Evolutionary conservation across 106 monocot genomes (phyloP).

Genomic region (Dendrobium officinale): DNA sequence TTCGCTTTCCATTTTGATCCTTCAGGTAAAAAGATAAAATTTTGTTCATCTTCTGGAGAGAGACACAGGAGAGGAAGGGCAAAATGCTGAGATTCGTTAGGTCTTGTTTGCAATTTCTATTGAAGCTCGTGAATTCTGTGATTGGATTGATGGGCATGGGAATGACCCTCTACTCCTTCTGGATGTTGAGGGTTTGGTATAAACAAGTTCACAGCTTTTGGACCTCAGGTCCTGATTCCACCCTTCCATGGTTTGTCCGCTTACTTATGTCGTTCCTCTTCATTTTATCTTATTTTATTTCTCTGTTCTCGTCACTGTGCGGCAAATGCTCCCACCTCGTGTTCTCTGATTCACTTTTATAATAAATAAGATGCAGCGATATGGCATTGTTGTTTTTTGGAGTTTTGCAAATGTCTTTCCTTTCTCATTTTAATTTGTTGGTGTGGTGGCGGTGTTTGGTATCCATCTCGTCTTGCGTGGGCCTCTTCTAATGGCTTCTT

Average conservation of each 20-base stretch:
- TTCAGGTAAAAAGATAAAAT: not conserved
- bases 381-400: not conserved
- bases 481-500: no score
- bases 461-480: no score
- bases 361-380: not conserved
- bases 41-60: not conserved
- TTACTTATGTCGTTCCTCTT: not conserved
- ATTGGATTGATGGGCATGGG: constrained; percentile 29
- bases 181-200: constrained; percentile 45
- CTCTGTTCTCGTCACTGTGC: not conserved
- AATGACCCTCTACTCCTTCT: constrained; percentile 40
- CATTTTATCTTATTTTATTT: not conserved
- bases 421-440: not conserved
- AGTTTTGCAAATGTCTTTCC: not conserved
- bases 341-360: not conserved
- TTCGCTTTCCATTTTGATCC: not conserved
- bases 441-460: not conserved
- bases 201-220: constrained; percentile 11
- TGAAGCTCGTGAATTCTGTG: constrained; percentile 43
- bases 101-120: constrained; percentile 25
- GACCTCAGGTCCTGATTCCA: constrained; percentile 12
- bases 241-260: constrained; percentile 27
- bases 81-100: constrained; percentile 27
- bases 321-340: not conserved
- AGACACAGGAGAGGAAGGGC: not conserved